Evolutionary conservation across 1,284 basidiomycete species (phyloP), one percentile per base, ranked within the genome.

Genomic region (Fomitopsis schrenkii): DNA sequence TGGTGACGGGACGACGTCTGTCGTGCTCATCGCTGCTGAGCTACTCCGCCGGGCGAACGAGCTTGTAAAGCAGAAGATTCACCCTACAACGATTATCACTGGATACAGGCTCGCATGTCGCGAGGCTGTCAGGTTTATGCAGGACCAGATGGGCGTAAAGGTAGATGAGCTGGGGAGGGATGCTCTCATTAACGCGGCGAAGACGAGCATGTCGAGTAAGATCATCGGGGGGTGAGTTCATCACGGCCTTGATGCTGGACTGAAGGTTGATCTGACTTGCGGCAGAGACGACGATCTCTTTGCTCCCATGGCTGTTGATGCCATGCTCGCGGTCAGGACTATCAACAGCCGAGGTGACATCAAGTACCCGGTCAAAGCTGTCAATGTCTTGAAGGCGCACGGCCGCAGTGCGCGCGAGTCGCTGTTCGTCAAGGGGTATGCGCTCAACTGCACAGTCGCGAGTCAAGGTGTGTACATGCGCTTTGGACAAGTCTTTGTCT

Each of bases 301-400:
- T 75, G 95, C 97, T 14, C 95, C 97, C 55, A 93, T 99, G 86
- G 96, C 97, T 57, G 97, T 99, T 17, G 96, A 99, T 70, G 97
- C 97, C 38, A 99, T 99, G 95, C 85, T 97, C 45, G 92, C 97
- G 2, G 97, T 99, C 65, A 96, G 92, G 80, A 97, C 95, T 5
- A 87, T 95, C 67, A 99, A 99, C 77, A 80, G 88, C 64, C 88
- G 95, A 62, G 97, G 97, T 41, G 97, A 99, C 77, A 91, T 93
- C 73, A 99, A 98, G 78, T 99, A 99, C 78, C 97, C 97, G 8
- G 97, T 99, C 69, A 99, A 99, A 80, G 97, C 97, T 1, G 97
- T 99, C 66, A 99, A 99, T 73, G 88, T 99, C n/a, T 83, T 99
- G 70, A 99, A 99, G 78, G 97, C 97, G 9, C 97, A 99, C 73